Evolutionary conservation across 768 basidiomycete species (phyloP), one percentile per base, ranked within the genome.

Genomic region (Coprinellus micaceus): DNA sequence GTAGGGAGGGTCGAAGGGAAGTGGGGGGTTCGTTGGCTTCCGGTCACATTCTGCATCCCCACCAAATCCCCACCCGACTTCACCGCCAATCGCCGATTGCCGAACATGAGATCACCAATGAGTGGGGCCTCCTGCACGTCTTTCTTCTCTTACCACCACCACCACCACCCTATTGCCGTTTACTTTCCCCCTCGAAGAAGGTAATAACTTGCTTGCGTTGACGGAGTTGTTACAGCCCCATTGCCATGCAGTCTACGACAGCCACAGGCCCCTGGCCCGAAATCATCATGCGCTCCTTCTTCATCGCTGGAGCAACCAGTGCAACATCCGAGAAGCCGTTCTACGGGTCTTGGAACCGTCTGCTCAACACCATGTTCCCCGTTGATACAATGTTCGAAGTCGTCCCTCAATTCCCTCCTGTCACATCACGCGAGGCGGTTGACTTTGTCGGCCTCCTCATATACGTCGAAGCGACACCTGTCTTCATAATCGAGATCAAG

Each of bases 401-500:
- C 40, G 47, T 44, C 22, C 61, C 61, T 2, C 59, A 56, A 43
- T 52, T 25, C 43, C 52, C 21, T 45, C 33, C 37, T 53, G 37
- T 47, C 41, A 41, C 25, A 28, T 54, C 26, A 53, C 45, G n/a
- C 28, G 24, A 28, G 41, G 37, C 9, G 41, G 52, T n/a, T n/a
- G n/a, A n/a, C n/a, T n/a, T 51, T n/a, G 58, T 66, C 6, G 12
- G 15, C 47, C 57, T 64, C 19, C 54, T 63, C 25, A 53, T 67
- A 33, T 41, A 45, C 15, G 19, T 50, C 26, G 48, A 26, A 1
- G 30, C 26, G n/a, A 36, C 19, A 26, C 66, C 67, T 24, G 70
- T 71, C 29, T 63, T 71, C n/a, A 59, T 72, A 22, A 24, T 72
- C 37, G 57, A 69, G 28, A 19, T 71, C 47, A 66, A 63, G 39